Evolutionary conservation across 2,329 filamentous ascomycete genomes (phyloP), one percentile per base, ranked within the genome.

Genomic region (Venturia pyrina): DNA sequence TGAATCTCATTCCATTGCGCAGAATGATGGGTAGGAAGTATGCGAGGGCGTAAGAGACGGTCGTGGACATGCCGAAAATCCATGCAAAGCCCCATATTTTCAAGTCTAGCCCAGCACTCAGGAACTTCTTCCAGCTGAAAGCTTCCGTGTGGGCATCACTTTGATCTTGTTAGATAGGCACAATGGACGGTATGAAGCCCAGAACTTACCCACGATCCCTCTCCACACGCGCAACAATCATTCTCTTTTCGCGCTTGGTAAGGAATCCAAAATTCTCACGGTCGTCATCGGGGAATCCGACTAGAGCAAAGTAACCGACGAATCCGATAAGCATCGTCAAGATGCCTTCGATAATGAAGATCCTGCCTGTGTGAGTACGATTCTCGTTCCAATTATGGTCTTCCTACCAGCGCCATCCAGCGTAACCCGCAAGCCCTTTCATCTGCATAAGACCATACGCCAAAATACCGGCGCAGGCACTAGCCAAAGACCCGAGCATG

Each of bases 11-110:
- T 24, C 82, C 82, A 34, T 76, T 69, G 10, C 73, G 72, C 7
- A 96, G 84, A 70, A 95, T 90, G 71, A 93, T 85, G 8, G 90
- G 90, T 3, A 93, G 77, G 72, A 93, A 93, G 75, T 89, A 93
- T 1, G 89, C 88, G 8, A 95, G 83, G 0, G 89, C 86, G 73
- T 95, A 95, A 1, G 83, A 83, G 63, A 90, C 83, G 11, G 89
- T 89, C 0, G 89, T 92, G 1, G 85, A 83, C 74, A 85, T 85
- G 77, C 80, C 80, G 73, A 83, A 84, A 65, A 85, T 79, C 69
- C 80, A 67, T 0, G 80, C 82, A 65, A 83, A 85, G 1, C 74
- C 80, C 82, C 83, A 85, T 63, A 85, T 77, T 70, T 85, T 85
- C 65, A 78, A 69, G 68, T 85, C 83, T 1, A 75, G 67, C 2